Evolutionary conservation across 768 basidiomycete genomes (phyloP), one percentile per base, ranked within the genome.

Genomic region (Pleurotus giganteus): DNA sequence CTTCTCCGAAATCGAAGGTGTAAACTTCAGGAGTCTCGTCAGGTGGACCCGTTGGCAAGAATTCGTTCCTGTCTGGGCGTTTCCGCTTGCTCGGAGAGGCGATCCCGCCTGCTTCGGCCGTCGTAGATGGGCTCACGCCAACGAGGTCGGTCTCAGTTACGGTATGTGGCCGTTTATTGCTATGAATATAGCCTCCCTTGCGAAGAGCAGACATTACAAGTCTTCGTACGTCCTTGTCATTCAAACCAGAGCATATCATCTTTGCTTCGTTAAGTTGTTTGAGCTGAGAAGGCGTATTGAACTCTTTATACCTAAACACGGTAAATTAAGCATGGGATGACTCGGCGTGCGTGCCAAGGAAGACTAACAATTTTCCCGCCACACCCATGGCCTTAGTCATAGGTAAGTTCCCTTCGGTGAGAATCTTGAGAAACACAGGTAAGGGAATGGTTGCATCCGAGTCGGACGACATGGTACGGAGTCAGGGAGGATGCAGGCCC

Each of bases 291-390:
- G 82, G 77, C 0, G 89, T 87, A 61, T 84, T 86, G 63, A 77
- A 79, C 21, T 82, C 74, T 63, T 88, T 90, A 69, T 89, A 92
- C 58, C 90, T 92, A n/a, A 66, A 24, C n/a, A n/a, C n/a, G n/a
- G n/a, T n/a, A n/a, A n/a, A n/a, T n/a, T n/a, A n/a, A n/a, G n/a
- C n/a, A n/a, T n/a, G n/a, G n/a, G n/a, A n/a, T n/a, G n/a, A n/a
- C n/a, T n/a, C n/a, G n/a, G n/a, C n/a, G n/a, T n/a, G n/a, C n/a
- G n/a, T n/a, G n/a, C 21, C n/a, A n/a, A n/a, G n/a, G n/a, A n/a
- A n/a, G 26, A 51, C 79, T 56, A 56, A 88, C 89, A 88, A 75
- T 77, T 89, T 89, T 54, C 79, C 78, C 32, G 89, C 80, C 23
- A 88, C 68, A 12, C 74, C 69, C 78, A 94, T 91, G 12, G 90